Conservation (phyloP, 192 early-diverging fungal species). For the Dimargaris xerosporica region DNA sequence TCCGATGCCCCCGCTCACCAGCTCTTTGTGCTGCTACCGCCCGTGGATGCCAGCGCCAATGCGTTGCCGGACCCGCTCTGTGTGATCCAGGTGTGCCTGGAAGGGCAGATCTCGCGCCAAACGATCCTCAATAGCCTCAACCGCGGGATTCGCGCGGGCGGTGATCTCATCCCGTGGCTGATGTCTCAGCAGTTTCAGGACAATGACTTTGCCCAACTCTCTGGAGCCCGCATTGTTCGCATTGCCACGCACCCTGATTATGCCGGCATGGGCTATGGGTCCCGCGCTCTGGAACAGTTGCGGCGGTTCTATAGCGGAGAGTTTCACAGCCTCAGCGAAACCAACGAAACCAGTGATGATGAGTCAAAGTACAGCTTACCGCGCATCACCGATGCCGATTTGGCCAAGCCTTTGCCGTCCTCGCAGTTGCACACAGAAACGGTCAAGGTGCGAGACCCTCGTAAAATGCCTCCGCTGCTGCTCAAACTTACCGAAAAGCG, state of each 20-base stretch:
- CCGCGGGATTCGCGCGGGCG: conserved; percentile 70
- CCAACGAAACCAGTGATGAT: conserved; percentile 32
- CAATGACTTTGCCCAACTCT: conserved; percentile 87
- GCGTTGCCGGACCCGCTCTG: conserved; percentile 85
- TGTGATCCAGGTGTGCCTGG: conserved; percentile 77
- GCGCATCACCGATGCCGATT: conserved; percentile 38
- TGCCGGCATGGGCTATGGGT: conserved; percentile 92
- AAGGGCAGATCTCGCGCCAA: conserved; percentile 86
- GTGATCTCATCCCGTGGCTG: conserved; percentile 97
- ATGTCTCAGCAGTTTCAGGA: conserved; percentile 91
- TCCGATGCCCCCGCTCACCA: conserved; percentile 97
- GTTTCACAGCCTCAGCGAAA: conserved; percentile 45
- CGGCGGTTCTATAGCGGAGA: conserved; percentile 76
- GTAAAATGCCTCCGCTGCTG: conserved; percentile 84
- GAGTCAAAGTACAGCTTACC: conserved; percentile 31
- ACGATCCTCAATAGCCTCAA: conserved; percentile 67
- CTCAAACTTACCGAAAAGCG: conserved; percentile 69
- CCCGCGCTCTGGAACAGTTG: conserved; percentile 73
- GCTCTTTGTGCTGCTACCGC: conserved; percentile 90
- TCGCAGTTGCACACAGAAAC: conserved; percentile 52
- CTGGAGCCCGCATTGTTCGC: conserved; percentile 89
- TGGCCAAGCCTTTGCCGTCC: conserved; percentile 13
- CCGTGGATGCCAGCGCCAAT: conserved; percentile 44
- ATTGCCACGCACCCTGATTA: conserved; percentile 98
- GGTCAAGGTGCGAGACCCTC: conserved; percentile 71